Base-by-base conservation (phyloP, 2,329 filamentous ascomycete genomes). In the Diaporthe citri region DNA sequence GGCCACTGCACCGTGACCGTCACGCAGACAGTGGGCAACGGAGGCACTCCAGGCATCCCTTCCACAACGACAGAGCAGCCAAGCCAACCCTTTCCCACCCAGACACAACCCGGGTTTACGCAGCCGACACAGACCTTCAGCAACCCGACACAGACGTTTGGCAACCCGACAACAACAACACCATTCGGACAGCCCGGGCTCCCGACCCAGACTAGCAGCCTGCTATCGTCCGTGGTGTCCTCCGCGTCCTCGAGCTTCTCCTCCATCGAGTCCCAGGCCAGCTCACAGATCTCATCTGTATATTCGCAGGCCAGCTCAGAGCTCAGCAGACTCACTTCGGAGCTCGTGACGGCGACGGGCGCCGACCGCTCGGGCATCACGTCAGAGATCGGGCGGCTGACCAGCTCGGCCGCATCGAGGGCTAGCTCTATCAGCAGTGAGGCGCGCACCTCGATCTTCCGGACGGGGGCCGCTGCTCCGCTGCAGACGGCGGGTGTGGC, bases 1-100 rank as follows among this genome's bases (percentile, higher is more conserved):
- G 62, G 62, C 22, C 62, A 51, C 46, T 67, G 62, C 62, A 67
- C 62, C 31, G 64, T 67, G 22, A 67, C 64, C 31, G 64, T 67
- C 46, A 67, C 64, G 15, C 22, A 52, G 7, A 67, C 64, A 52
- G 46, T 69, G n/a, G n/a, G n/a, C 4, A 10, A 55, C 9, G 64
- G 64, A 3, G 41, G n/a, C 22, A 20, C 8, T 8, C 64, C 64
- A 28, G 46, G 46, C 46, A 4, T 52, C 31, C 22, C 64, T 34
- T 15, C 10, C 31, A 67, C 64, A n/a, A 41, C 64, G 15, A 67
- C 64, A 36, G 12, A 36, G 25, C 46, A 52, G 22, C 64, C 64
- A 52, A 31, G 20, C n/a, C 31, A 52, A 12, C 43, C 62, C 31
- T 20, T 67, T 4, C 46, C 64, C 3, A 52, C 64, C 25, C 46